Percentiles rank a stretch among this genome's conserved stretches.
Conservation (phyloP, 768 basidiomycete genomes). For the Nidula microcarpa region DNA sequence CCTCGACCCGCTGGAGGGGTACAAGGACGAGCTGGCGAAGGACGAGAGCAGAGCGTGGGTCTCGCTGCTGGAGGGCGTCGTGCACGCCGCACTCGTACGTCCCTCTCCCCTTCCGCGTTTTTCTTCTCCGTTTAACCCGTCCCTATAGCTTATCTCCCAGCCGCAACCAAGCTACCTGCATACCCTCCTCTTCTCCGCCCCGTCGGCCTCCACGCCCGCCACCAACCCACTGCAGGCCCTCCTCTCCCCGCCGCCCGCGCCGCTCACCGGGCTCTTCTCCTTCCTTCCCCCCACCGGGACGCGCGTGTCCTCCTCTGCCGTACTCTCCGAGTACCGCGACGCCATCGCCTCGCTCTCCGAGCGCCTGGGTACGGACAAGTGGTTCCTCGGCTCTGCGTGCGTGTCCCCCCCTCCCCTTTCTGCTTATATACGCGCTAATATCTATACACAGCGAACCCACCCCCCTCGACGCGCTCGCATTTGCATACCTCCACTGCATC, state of each 20-base stretch:
- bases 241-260: constrained; percentile 64
- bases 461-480: constrained; percentile 75
- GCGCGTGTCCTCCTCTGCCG: constrained; percentile 45
- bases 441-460: constrained; percentile 57
- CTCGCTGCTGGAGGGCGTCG: constrained; percentile 67
- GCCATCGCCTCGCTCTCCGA: constrained; percentile 73
- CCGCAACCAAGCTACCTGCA: constrained; percentile 39
- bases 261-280: constrained; percentile 65
- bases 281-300: constrained; percentile 58
- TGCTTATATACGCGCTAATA: not conserved
- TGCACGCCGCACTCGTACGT: constrained; percentile 74
- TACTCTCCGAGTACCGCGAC: constrained; percentile 62
- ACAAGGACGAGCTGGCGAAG: constrained; percentile 50
- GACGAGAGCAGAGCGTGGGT: constrained; percentile 86
- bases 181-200: constrained; percentile 35
- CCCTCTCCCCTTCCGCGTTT: not conserved
- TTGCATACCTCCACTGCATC: constrained; percentile 76
- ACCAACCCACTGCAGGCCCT: constrained; percentile 41
- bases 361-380: constrained; percentile 70
- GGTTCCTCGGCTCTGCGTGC: constrained; percentile 79
- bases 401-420: not conserved
- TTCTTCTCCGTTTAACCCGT: constrained; percentile 1
- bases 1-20: constrained; percentile 59
- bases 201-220: constrained; percentile 12
- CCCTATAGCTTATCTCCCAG: constrained; percentile 43